Base-by-base conservation (phyloP, 2,329 filamentous ascomycete genomes). In the Hansfordia pulvinata region DNA sequence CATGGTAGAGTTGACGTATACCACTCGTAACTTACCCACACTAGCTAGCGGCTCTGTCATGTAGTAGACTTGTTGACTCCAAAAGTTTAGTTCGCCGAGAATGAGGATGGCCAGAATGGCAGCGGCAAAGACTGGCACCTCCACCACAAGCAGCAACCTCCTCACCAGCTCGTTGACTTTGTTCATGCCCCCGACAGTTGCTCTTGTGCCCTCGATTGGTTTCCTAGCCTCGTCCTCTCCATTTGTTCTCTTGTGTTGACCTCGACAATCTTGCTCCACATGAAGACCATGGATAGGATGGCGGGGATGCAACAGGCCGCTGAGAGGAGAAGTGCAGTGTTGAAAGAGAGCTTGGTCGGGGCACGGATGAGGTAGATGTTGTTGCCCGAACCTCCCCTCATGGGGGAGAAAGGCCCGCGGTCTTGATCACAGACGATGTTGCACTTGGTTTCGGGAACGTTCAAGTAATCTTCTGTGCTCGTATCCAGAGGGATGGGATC, bases 231-330 rank as follows among this genome's bases (percentile, higher is more conserved):
- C n/a, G n/a, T n/a, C n/a, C n/a, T n/a, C n/a, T n/a, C n/a, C n/a
- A n/a, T n/a, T n/a, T n/a, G n/a, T n/a, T n/a, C n/a, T n/a, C n/a
- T n/a, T n/a, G n/a, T 74, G 31, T 76, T 76, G 26, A 64, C 60
- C 32, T 75, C 62, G 2, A 75, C 44, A 4, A 79, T 75, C 38
- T 72, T 76, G 34, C 69, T 65, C 63, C 66, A 71, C 48, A 70
- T 76, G 1, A 64, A 71, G 0, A 69, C 53, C 7, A 77, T 47
- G 7, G 68, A 72, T 0, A 79, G 47, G 8, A 78, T 62, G 2
- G 72, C 69, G 1, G 73, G 71, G 3, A 80, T 64, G 31, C 71
- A 78, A 32, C 71, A 76, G 2, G 66, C 75, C 2, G 72, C 70
- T 1, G 69, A 62, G 2, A 79, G 51, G 3, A 79, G 57, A 7